Percentiles rank a stretch among this genome's conserved stretches.
Evolutionary conservation across 495 filamentous ascomycete species (phyloP).

Genomic region (Clavariopsis aquatica): DNA sequence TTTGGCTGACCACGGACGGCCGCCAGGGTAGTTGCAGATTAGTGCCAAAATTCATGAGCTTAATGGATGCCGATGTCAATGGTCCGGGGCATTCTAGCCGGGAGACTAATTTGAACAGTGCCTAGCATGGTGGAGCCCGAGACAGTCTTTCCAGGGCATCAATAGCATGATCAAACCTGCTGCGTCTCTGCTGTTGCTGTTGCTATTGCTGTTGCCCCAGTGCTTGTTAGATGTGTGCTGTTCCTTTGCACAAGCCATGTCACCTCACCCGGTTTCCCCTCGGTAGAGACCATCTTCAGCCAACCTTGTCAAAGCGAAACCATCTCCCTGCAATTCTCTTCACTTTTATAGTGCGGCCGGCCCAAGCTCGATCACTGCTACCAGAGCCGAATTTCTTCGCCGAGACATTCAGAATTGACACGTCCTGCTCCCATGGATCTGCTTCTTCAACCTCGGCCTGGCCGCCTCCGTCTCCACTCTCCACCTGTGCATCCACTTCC

Average conservation of each 20-base stretch:
- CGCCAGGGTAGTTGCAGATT: neutral
- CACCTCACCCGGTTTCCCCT: neutral
- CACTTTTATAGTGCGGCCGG: conserved; percentile 67
- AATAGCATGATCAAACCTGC: neutral
- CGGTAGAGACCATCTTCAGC: neutral
- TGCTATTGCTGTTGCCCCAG: neutral
- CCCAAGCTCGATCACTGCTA: conserved; percentile 59
- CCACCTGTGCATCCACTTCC: conserved; percentile 5
- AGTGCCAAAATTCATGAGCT: neutral
- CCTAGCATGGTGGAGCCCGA: neutral
- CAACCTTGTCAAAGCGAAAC: conserved; percentile 60
- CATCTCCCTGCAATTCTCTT: conserved; percentile 67
- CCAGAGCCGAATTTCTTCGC: conserved; percentile 45
- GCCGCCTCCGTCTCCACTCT: conserved; percentile 5
- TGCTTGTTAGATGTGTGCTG: neutral
- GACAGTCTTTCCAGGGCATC: neutral
- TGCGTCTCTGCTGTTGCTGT: neutral
- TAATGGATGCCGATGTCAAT: neutral
- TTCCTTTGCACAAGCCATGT: neutral
- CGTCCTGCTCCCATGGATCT: conserved; percentile 45
- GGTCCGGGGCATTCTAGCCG: neutral
- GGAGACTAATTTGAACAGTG: neutral
- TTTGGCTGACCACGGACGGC: neutral
- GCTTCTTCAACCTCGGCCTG: neutral
- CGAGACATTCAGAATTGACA: conserved; percentile 47